These are phyloP conservation scores for Plicaturopsis crispa DNA, from an alignment of 768 basidiomycete genomes.

Conservation along the genomic window DNA sequence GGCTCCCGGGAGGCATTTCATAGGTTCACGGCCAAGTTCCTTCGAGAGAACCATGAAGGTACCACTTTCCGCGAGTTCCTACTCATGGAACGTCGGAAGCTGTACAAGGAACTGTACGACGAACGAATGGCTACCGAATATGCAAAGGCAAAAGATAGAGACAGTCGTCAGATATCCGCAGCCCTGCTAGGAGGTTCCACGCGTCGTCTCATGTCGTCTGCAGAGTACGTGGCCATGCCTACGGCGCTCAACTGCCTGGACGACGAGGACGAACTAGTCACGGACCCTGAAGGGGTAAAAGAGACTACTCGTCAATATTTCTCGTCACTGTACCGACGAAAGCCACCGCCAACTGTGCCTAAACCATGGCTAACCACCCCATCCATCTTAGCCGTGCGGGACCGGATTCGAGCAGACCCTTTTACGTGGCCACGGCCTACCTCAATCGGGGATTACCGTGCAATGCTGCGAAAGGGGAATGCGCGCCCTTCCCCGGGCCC, in stretches of 20 bases:
- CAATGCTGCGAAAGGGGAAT: slow-evolving; percentile 19
- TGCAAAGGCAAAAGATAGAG: too few relatives aligned
- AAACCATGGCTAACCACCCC: slow-evolving; percentile 20
- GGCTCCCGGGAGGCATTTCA: too few relatives aligned
- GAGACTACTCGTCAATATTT: slow-evolving; percentile 12
- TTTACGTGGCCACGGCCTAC: slow-evolving; percentile 16
- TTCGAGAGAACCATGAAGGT: too few relatives aligned
- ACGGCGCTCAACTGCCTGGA: not conserved
- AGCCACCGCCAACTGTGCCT: slow-evolving; percentile 3
- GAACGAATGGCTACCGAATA: too few relatives aligned
- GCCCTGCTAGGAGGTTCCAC: too few relatives aligned
- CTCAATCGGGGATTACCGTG: slow-evolving; percentile 11
- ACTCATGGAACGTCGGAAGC: too few relatives aligned
- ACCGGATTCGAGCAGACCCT: slow-evolving; percentile 9
- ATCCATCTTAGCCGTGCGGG: slow-evolving; percentile 3
- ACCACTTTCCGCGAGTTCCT: too few relatives aligned
- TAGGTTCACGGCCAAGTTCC: too few relatives aligned
- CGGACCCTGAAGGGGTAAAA: slow-evolving; percentile 7
- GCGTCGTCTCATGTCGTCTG: too few relatives aligned
- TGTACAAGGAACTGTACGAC: too few relatives aligned
- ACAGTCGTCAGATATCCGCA: too few relatives aligned
- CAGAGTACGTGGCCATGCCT: too few relatives aligned
- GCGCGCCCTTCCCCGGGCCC: slow-evolving; percentile 20
- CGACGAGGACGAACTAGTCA: not conserved
- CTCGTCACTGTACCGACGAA: slow-evolving; percentile 8